These are phyloP conservation scores for Cadophora malorum DNA, from an alignment of 2,329 filamentous ascomycete species.

Conservation along the genomic window DNA sequence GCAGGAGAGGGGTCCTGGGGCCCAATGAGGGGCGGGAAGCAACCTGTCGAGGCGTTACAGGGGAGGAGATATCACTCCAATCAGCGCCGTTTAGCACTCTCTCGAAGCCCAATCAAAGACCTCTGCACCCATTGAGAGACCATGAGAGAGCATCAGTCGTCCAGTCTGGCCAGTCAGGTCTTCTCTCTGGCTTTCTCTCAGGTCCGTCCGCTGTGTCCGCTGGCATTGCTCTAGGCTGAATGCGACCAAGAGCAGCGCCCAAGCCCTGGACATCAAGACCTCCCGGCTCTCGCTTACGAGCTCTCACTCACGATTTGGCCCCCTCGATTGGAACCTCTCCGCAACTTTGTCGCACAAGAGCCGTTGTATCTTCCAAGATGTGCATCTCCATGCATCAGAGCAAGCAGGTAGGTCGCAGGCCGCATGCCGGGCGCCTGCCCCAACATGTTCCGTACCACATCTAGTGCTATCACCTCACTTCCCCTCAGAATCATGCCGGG, in stretches of 20 bases:
- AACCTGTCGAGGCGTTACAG: not conserved
- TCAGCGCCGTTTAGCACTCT: not conserved
- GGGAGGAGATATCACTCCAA: not conserved
- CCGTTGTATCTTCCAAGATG: conserved; percentile 5
- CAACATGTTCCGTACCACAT: conserved; percentile 16
- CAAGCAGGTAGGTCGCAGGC: not conserved
- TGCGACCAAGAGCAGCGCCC: conserved; percentile 15
- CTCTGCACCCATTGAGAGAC: not conserved
- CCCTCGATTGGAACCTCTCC: conserved; percentile 14
- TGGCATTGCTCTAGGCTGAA: conserved; percentile 19
- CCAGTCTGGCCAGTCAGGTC: conserved; percentile 6
- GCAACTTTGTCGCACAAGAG: not conserved
- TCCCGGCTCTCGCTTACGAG: not conserved
- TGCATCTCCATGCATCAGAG: conserved; percentile 3
- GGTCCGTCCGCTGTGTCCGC: conserved; percentile 16
- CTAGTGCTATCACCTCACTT: conserved; percentile 11
- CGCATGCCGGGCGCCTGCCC: conserved; percentile 25
- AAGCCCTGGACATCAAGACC: not conserved
- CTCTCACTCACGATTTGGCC: conserved; percentile 7
- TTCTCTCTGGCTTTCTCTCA: not conserved
- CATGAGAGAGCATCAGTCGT: not conserved
- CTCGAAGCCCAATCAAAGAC: not conserved
- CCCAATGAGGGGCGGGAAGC: conserved; percentile 13
- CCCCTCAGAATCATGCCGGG: not conserved
- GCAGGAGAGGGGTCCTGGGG: conserved; percentile 10